Conservation (phyloP, 179 eudicot species). For the Amaranthus tricolor region DNA sequence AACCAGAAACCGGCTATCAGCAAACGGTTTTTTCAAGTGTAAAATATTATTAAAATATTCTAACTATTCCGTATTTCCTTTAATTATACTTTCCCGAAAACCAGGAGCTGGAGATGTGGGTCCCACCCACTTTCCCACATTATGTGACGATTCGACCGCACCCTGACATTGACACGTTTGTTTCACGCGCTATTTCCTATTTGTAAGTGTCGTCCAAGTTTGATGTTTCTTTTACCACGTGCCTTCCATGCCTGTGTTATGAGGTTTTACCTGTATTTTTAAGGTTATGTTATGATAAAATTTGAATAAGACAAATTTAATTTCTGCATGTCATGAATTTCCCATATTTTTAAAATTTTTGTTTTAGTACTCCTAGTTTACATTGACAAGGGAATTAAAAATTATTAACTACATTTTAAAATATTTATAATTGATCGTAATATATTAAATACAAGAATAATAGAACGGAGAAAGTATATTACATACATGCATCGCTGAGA, state of each 20-base stretch:
- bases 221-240: conserved; percentile 23
- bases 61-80: not conserved
- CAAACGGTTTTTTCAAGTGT: not conserved
- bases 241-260: conserved; percentile 13
- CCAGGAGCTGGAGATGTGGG: conserved; percentile 45
- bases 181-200: conserved; percentile 54
- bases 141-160: conserved; percentile 79
- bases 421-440: too few species aligned
- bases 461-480: too few species aligned
- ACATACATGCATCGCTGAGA: too few species aligned
- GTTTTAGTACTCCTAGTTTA: not conserved
- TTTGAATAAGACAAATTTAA: not conserved
- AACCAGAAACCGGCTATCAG: conserved; percentile 36
- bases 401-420: too few species aligned
- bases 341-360: not conserved
- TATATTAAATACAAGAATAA: too few species aligned
- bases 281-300: not conserved
- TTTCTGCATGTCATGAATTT: not conserved
- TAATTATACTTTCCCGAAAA: conserved; percentile 43
- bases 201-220: not conserved
- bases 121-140: conserved; percentile 3
- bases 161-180: conserved; percentile 46
- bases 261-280: not conserved
- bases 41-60: not conserved
- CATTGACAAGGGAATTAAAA: not conserved